Conservation (phyloP, 2,329 filamentous ascomycete genomes). For the Madurella mycetomatis region DNA sequence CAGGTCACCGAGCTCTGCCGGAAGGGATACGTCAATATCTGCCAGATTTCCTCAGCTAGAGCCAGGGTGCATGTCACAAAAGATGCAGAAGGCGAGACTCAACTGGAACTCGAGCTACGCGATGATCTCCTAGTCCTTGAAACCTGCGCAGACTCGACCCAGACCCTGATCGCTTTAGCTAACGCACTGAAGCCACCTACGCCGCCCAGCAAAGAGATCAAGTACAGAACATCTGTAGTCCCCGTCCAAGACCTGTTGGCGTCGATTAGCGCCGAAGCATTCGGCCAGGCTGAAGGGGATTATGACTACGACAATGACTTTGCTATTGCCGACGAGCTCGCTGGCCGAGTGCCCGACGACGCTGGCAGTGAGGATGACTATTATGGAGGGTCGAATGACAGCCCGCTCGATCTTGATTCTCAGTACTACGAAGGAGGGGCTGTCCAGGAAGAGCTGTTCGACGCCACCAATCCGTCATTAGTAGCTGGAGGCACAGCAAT, state of each 20-base stretch:
- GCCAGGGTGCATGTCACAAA: slow-evolving; percentile 58
- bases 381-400: slow-evolving; percentile 28
- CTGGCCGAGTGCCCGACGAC: slow-evolving; percentile 28
- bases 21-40: slow-evolving; percentile 79
- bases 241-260: slow-evolving; percentile 84
- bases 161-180: slow-evolving; percentile 76
- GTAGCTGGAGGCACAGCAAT: slow-evolving; percentile 38
- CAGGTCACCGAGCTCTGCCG: slow-evolving; percentile 56
- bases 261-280: slow-evolving; percentile 84
- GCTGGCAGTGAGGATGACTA: slow-evolving; percentile 27
- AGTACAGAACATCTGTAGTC: slow-evolving; percentile 82
- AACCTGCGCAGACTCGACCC: slow-evolving; percentile 93
- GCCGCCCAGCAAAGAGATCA: slow-evolving; percentile 74
- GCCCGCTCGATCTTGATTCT: slow-evolving; percentile 38
- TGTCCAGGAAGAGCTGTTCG: slow-evolving; percentile 45
- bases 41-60: slow-evolving; percentile 79
- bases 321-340: slow-evolving; percentile 47
- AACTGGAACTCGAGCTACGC: slow-evolving; percentile 73
- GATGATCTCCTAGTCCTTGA: slow-evolving; percentile 88
- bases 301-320: slow-evolving; percentile 63
- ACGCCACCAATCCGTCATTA: slow-evolving; percentile 38
- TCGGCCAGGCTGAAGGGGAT: slow-evolving; percentile 57
- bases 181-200: slow-evolving; percentile 79
- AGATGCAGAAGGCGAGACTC: slow-evolving; percentile 55
- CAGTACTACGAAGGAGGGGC: slow-evolving; percentile 45